Base-by-base conservation (phyloP, 228 moss, liverwort and hornwort species). In the Sphagnum magellanicum region DNA sequence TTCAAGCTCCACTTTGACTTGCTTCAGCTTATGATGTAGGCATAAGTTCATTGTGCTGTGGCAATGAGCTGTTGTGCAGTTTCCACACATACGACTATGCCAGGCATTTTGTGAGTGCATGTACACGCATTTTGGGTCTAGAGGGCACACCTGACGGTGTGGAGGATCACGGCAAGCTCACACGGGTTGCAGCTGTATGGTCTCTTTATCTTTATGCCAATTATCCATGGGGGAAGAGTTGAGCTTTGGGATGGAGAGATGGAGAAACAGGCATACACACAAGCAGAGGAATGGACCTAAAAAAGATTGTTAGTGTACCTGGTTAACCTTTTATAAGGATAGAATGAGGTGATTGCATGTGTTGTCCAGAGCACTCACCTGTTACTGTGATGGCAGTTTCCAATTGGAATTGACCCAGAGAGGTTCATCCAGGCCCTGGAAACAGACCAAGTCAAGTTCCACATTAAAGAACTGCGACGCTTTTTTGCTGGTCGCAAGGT, bases 91-190 rank as follows among this genome's bases (percentile, higher is more conserved):
- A 95, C 6, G 95, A 95, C 76, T 95, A 95, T 68, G 95, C 95
- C 17, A 76, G 95, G 74, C 95, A 95, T 74, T 95, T 95, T 77
- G 95, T 95, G 47, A 95, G 95, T 73, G 95, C 95, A 13, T 95
- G 95, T 66, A 95, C 95, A 67, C 87, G 95, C 60, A 92, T 95
- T 74, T 71, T 95, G 73, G 95, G 95, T 69, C 77, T 95, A 68
- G 95, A 95, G 87, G 95, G 95, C 57, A 95, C 95, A 57, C 95
- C 95, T 63, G 90, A 90, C 72, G 95, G 95, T 53, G 92, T 95
- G 52, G 95, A 95, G 79, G 95, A 95, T 78, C 92, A 95, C 55
- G 95, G 95, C 51, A 92, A 86, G 72, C 82, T 95, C 49, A 95
- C 95, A 17, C 87, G 95, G 50, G 92, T 95, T 60, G 95, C 95